Percentiles rank a stretch among this genome's conserved stretches.
Conservation (phyloP, 2,329 filamentous ascomycete species). For the Penicillium expansum region DNA sequence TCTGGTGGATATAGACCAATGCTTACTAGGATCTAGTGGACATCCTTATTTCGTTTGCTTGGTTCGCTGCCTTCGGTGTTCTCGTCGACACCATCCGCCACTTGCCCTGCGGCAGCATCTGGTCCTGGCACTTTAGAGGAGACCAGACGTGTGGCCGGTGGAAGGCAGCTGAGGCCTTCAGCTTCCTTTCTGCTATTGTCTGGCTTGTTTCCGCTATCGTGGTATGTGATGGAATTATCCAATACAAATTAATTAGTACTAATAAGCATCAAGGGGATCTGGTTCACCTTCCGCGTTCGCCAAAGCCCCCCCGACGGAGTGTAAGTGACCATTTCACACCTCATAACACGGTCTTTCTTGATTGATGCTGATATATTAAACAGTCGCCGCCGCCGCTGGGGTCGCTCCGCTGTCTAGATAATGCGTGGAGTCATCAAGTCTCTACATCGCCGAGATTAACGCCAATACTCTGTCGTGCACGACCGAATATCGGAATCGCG, state of each 20-base stretch:
- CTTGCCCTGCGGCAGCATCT: constrained; percentile 55
- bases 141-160: constrained; percentile 62
- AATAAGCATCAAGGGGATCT: constrained; percentile 29
- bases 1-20: not conserved
- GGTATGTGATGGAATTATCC: constrained; percentile 32
- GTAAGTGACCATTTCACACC: constrained; percentile 19
- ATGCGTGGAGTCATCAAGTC: not conserved
- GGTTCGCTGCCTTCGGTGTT: constrained; percentile 68
- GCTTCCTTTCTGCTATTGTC: constrained; percentile 67
- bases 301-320: constrained; percentile 12
- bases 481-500: not conserved
- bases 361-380: not conserved
- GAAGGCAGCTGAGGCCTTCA: constrained; percentile 70
- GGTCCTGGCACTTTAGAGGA: constrained; percentile 57
- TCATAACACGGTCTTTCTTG: not conserved
- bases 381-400: constrained; percentile 20
- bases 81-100: constrained; percentile 57
- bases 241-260: not conserved
- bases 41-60: constrained; percentile 64
- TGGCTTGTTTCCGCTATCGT: constrained; percentile 66
- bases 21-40: constrained; percentile 50
- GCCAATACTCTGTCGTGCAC: not conserved
- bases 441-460: not conserved
- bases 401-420: constrained; percentile 15
- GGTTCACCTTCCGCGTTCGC: constrained; percentile 36